A percentile compares a stretch with the other conserved stretches of the same genome.
Evolutionary conservation across 2,329 filamentous ascomycete species (phyloP).

Genomic region (Fusarium sp.): DNA sequence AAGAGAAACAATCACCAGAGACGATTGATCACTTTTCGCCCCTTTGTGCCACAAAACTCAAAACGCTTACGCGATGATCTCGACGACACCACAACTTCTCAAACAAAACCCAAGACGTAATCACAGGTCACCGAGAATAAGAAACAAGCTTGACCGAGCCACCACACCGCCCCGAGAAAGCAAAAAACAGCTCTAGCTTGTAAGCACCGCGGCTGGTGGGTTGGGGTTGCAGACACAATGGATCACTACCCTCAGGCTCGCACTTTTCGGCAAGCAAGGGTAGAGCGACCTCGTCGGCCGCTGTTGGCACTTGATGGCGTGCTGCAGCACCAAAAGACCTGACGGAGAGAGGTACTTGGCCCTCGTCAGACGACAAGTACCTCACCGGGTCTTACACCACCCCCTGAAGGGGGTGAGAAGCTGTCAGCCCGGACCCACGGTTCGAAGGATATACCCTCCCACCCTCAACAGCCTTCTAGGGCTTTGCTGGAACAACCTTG

Average conservation of each 20-base stretch:
- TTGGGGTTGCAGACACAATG: conserved; percentile 43
- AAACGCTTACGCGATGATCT: too few relatives aligned
- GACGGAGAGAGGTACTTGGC: conserved; percentile 30
- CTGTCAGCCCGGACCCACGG: conserved; percentile 26
- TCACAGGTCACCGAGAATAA: not conserved
- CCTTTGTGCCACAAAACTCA: too few relatives aligned
- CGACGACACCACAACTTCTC: not conserved
- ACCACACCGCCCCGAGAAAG: not conserved
- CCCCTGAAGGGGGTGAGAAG: not conserved
- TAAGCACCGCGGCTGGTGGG: conserved; percentile 33
- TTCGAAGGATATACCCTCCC: conserved; percentile 26
- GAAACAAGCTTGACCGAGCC: not conserved
- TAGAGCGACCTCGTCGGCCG: conserved; percentile 15
- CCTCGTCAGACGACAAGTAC: conserved; percentile 43
- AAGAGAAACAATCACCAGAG: too few relatives aligned
- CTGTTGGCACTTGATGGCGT: conserved; percentile 18
- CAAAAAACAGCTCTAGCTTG: not conserved
- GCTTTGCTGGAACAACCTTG: conserved; percentile 28
- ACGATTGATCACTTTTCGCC: too few relatives aligned
- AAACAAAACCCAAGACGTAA: not conserved
- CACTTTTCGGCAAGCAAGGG: conserved; percentile 13
- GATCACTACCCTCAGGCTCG: conserved; percentile 11
- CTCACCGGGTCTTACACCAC: not conserved
- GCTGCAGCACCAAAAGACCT: conserved; percentile 9
- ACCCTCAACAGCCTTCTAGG: conserved; percentile 36